A percentile compares a stretch with the other conserved stretches of the same genome.
phyloP scores from a whole-genome alignment of 441 rosid genomes.

The Biscutella auriculata region DNA sequence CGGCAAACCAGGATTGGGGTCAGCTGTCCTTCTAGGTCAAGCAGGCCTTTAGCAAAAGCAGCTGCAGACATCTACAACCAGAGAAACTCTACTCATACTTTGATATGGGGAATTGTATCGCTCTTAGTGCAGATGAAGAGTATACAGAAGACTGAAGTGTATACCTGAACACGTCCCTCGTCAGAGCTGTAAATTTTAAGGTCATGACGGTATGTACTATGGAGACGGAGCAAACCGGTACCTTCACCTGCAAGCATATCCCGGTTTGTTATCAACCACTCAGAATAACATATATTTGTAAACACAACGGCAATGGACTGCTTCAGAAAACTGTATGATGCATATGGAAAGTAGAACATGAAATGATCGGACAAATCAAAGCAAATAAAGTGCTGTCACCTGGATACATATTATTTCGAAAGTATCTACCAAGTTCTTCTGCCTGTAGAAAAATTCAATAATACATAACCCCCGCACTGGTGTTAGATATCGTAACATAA shows the following conservation, averaged over 20 bases:
- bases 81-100: no score
- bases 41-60: conserved; percentile 99
- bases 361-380: background rate
- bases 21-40: conserved; percentile 97
- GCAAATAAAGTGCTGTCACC: conserved; percentile 30
- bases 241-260: conserved; percentile 81
- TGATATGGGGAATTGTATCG: no score
- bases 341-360: no score
- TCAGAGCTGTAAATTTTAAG: conserved; percentile 99
- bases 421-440: conserved; percentile 96
- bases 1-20: conserved; percentile 89
- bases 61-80: conserved; percentile 99
- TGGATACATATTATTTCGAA: conserved; percentile 98
- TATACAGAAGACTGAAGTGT: no score
- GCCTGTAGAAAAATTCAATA: conserved; percentile 61
- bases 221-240: conserved; percentile 96
- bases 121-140: no score
- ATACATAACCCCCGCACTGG: no score
- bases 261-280: no score
- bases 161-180: conserved; percentile 99
- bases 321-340: no score
- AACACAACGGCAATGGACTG: no score
- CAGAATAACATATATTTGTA: no score
- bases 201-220: conserved; percentile 98
- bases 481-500: no score